Conservation (phyloP, 2,329 filamentous ascomycete genomes). For the Xylogone sp. region DNA sequence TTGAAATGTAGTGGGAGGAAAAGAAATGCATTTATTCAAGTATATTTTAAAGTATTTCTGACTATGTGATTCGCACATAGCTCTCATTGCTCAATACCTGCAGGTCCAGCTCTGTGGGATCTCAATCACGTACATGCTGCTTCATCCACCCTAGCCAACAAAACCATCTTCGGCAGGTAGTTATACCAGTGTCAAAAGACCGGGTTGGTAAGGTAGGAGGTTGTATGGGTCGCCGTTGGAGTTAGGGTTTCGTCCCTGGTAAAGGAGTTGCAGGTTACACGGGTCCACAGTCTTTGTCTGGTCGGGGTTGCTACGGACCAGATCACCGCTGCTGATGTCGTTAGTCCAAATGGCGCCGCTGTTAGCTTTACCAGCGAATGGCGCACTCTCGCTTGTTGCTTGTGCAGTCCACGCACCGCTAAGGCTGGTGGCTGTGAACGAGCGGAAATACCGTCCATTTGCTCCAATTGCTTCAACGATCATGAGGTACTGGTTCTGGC, state of each 20-base stretch:
- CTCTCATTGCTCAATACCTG: background rate
- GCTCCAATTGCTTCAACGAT: constrained; percentile 60
- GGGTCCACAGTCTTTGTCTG: constrained; percentile 61
- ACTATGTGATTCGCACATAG: too few species aligned
- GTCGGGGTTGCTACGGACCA: constrained; percentile 52
- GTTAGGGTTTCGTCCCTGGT: constrained; percentile 51
- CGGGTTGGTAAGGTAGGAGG: constrained; percentile 50
- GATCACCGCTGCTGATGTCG: constrained; percentile 62
- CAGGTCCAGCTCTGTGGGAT: background rate
- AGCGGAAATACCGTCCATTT: constrained; percentile 61
- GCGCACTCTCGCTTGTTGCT: constrained; percentile 49
- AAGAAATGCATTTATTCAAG: too few species aligned
- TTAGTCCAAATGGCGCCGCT: constrained; percentile 55
- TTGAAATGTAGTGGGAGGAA: too few species aligned
- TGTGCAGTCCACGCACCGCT: constrained; percentile 55
- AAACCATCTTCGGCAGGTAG: background rate
- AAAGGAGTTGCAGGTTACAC: constrained; percentile 62
- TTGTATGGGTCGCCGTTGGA: constrained; percentile 43
- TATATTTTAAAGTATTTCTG: too few species aligned
- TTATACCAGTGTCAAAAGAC: constrained; percentile 43
- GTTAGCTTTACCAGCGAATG: constrained; percentile 66
- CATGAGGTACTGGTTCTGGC: constrained; percentile 62
- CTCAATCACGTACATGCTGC: background rate
- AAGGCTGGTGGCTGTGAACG: constrained; percentile 57
- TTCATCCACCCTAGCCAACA: background rate